phyloP scores from a whole-genome alignment of 2,329 filamentous ascomycete genomes.

The Paecilomyces formosus region DNA sequence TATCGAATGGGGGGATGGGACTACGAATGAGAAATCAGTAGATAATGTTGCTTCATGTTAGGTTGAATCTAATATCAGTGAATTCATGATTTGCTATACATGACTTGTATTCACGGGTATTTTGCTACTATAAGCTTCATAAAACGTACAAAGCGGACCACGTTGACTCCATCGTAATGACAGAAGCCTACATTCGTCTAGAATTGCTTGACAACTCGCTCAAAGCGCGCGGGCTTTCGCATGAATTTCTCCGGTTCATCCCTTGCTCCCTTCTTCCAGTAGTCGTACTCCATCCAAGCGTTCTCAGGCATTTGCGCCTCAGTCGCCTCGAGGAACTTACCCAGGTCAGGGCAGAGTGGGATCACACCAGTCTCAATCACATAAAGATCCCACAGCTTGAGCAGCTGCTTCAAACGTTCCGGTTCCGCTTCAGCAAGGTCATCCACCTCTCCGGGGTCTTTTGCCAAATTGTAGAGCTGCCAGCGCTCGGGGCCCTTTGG shows the following conservation, averaged over 20 bases:
- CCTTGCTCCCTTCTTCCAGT: slow-evolving; percentile 50
- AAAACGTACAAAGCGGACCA: background rate
- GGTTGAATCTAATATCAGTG: background rate
- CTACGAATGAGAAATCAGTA: background rate
- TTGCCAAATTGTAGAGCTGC: slow-evolving; percentile 49
- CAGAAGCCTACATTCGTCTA: slow-evolving; percentile 4
- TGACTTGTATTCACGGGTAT: background rate
- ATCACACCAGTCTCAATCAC: slow-evolving; percentile 53
- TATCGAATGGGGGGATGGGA: background rate
- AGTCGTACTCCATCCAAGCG: slow-evolving; percentile 60
- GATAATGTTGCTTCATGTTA: background rate
- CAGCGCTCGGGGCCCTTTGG: slow-evolving; percentile 50
- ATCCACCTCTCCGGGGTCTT: slow-evolving; percentile 46
- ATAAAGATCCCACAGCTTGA: slow-evolving; percentile 52
- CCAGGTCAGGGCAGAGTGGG: slow-evolving; percentile 52
- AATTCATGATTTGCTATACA: background rate
- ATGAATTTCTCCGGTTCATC: slow-evolving; percentile 42
- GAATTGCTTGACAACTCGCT: slow-evolving; percentile 28
- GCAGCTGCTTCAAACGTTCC: slow-evolving; percentile 40
- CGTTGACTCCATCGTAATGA: background rate
- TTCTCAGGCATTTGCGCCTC: slow-evolving; percentile 61
- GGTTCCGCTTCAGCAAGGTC: slow-evolving; percentile 37
- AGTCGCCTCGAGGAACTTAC: slow-evolving; percentile 52
- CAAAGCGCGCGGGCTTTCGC: slow-evolving; percentile 24
- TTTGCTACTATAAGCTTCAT: background rate